Percentiles rank a stretch among this genome's conserved stretches.
phyloP scores from a whole-genome alignment of 2,329 filamentous ascomycete species.

The Pestalotiopsis sp. region DNA sequence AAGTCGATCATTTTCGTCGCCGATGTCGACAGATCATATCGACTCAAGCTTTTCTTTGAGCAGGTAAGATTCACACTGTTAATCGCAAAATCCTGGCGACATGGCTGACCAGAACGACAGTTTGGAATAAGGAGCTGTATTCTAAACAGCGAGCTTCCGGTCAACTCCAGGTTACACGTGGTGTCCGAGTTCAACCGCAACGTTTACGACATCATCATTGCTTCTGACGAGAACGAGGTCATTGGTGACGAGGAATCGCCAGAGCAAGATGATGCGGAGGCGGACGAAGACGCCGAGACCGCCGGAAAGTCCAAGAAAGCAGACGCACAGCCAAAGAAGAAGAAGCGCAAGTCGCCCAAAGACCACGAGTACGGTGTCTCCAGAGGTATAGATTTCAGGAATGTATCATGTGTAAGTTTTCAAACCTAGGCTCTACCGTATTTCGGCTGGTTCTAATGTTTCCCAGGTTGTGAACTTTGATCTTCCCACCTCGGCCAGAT shows the following conservation, averaged over 20 bases:
- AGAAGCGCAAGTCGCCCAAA: constrained; percentile 67
- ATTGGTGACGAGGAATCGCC: constrained; percentile 55
- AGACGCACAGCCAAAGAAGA: constrained; percentile 43
- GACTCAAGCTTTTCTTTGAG: constrained; percentile 92
- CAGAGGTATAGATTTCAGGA: constrained; percentile 94
- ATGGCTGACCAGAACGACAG: constrained; percentile 38
- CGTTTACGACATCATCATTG: constrained; percentile 97
- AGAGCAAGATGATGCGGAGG: constrained; percentile 34
- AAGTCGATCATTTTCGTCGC: constrained; percentile 83
- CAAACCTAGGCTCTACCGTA: background rate
- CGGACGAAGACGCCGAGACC: constrained; percentile 38
- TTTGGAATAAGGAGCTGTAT: constrained; percentile 94
- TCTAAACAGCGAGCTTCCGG: constrained; percentile 89
- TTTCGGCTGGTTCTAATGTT: background rate
- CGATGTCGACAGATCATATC: constrained; percentile 65
- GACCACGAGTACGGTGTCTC: constrained; percentile 95
- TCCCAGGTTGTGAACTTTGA: constrained; percentile 86
- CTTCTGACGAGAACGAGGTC: constrained; percentile 88
- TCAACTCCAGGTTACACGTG: constrained; percentile 91
- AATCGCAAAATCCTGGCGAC: background rate
- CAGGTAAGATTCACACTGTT: constrained; percentile 34
- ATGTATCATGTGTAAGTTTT: constrained; percentile 71
- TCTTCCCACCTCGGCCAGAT: constrained; percentile 83
- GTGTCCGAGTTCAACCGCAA: constrained; percentile 97
- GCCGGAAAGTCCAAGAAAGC: constrained; percentile 45